Evolutionary conservation across 441 rosid species (phyloP).

Genomic region (Erodium trifolium): DNA sequence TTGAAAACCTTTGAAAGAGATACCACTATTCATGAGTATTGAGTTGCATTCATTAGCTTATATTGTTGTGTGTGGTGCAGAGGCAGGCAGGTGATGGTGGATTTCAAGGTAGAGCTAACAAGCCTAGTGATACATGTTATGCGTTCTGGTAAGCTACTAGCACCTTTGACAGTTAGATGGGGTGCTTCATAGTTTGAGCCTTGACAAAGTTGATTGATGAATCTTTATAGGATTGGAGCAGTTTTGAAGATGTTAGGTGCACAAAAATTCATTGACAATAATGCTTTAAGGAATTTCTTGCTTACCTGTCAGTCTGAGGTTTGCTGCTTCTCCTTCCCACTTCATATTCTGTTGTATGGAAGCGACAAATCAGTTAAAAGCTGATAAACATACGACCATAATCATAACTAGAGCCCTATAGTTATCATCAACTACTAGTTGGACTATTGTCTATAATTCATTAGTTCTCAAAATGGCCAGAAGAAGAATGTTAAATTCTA

Average conservation of each 20-base stretch:
- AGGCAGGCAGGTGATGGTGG: slow-evolving; percentile 86
- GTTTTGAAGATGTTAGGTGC: slow-evolving; percentile 66
- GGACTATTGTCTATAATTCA: too few relatives aligned
- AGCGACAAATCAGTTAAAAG: background rate
- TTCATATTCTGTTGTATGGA: background rate
- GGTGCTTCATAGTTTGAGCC: slow-evolving; percentile 3
- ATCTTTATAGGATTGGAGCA: slow-evolving; percentile 60
- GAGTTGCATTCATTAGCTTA: too few relatives aligned
- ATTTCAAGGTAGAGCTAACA: slow-evolving; percentile 82
- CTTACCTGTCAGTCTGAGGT: slow-evolving; percentile 81
- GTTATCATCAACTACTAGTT: background rate
- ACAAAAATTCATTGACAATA: slow-evolving; percentile 43
- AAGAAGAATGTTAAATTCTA: background rate
- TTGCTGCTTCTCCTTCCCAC: slow-evolving; percentile 19
- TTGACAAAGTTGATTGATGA: slow-evolving; percentile 17
- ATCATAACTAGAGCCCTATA: background rate
- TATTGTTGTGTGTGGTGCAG: slow-evolving; percentile 28
- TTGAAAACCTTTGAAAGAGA: background rate
- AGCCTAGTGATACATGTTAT: slow-evolving; percentile 87
- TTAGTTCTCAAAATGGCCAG: too few relatives aligned
- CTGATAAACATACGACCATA: background rate
- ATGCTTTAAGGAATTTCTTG: slow-evolving; percentile 54
- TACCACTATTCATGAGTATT: background rate
- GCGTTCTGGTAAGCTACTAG: slow-evolving; percentile 66
- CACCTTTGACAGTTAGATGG: slow-evolving; percentile 4